Percentiles rank a stretch among this genome's conserved stretches.
phyloP scores from a whole-genome alignment of 768 basidiomycete species.

The Leccinum boreale region DNA sequence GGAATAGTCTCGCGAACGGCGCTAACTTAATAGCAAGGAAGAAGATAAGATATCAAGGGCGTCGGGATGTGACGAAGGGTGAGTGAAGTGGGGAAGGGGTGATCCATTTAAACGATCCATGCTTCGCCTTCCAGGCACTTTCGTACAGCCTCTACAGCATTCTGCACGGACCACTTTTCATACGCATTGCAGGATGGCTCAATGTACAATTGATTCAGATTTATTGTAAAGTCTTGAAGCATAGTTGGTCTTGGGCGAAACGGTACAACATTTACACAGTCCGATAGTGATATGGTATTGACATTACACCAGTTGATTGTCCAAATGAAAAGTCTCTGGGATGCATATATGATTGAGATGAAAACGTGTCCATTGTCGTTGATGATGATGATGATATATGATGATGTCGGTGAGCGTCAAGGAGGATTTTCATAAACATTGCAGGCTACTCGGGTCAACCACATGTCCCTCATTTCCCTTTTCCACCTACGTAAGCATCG shows the following conservation, averaged over 20 bases:
- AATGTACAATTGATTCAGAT: not conserved
- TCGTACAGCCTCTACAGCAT: constrained; percentile 14
- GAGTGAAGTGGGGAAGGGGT: not conserved
- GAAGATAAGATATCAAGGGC: constrained; percentile 14
- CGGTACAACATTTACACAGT: constrained; percentile 1
- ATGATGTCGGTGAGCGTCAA: constrained; percentile 1
- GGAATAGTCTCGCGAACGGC: not conserved
- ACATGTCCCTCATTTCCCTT: constrained; percentile 42
- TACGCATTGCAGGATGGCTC: not conserved
- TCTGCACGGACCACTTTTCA: not conserved
- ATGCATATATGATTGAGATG: constrained; percentile 1
- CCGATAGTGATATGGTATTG: not conserved
- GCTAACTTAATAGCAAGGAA: not conserved
- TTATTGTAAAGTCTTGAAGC: not conserved
- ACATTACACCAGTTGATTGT: constrained; percentile 11
- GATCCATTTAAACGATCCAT: not conserved
- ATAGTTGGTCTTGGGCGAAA: not conserved
- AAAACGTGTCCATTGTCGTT: constrained; percentile 3
- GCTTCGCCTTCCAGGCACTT: not conserved
- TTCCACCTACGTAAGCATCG: constrained; percentile 33
- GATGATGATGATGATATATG: not conserved
- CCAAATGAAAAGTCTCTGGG: not conserved
- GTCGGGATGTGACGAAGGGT: not conserved
- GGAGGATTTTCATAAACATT: constrained; percentile 37
- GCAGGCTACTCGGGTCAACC: constrained; percentile 48